Evolutionary conservation across 768 basidiomycete species (phyloP).

Genomic region (Leccinum sublutescens): DNA sequence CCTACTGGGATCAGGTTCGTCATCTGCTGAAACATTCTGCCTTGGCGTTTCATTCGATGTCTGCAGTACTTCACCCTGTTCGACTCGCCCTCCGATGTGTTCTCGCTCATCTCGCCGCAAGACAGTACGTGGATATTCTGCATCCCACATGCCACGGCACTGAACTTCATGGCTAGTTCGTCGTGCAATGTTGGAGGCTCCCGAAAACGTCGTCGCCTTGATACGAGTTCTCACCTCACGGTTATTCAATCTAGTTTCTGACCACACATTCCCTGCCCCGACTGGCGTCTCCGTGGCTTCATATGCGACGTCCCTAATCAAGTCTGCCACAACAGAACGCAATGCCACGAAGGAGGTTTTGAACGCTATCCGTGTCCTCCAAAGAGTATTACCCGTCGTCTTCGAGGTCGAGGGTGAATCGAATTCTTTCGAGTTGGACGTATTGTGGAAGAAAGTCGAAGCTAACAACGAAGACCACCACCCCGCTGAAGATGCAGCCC

Average conservation of each 20-base stretch:
- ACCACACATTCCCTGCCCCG: slow-evolving; percentile 75
- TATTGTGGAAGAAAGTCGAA: slow-evolving; percentile 77
- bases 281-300: slow-evolving; percentile 56
- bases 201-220: slow-evolving; percentile 84
- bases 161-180: slow-evolving; percentile 53
- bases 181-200: slow-evolving; percentile 75
- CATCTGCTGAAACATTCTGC: neutral
- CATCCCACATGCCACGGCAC: neutral
- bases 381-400: slow-evolving; percentile 86
- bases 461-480: slow-evolving; percentile 37
- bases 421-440: slow-evolving; percentile 69
- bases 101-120: slow-evolving; percentile 81
- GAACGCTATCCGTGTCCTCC: slow-evolving; percentile 89
- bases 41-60: slow-evolving; percentile 1
- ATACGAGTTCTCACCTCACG: slow-evolving; percentile 66
- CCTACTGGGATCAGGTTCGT: slow-evolving; percentile 89
- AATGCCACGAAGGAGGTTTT: slow-evolving; percentile 84
- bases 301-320: slow-evolving; percentile 71
- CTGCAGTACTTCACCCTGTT: slow-evolving; percentile 78
- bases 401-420: slow-evolving; percentile 77
- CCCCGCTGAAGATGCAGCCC: slow-evolving; percentile 38
- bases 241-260: slow-evolving; percentile 71
- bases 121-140: slow-evolving; percentile 57
- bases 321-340: slow-evolving; percentile 50
- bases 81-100: slow-evolving; percentile 88